A percentile compares a stretch with the other conserved stretches of the same genome.
Conservation (phyloP, 345 rosid genomes). For the Populus tremula region DNA sequence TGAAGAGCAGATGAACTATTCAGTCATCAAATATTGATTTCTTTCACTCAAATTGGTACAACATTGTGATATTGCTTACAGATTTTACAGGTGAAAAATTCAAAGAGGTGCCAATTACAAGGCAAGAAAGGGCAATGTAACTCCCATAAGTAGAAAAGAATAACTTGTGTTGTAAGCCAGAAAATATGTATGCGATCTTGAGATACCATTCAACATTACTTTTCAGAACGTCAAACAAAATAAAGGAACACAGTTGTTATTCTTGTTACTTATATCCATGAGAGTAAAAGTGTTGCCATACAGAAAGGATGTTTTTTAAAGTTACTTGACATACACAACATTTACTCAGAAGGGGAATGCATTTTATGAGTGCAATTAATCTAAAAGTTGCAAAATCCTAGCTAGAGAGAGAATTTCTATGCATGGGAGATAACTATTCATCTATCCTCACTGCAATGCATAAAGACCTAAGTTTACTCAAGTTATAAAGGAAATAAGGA, state of each 20-base stretch:
- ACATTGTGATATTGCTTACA: not conserved
- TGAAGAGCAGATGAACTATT: not conserved
- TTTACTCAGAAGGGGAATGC: not conserved
- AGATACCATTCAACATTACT: not conserved
- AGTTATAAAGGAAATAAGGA: not conserved
- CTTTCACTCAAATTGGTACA: not conserved
- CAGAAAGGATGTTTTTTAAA: not conserved
- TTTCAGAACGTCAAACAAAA: not conserved
- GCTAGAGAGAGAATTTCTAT: not conserved
- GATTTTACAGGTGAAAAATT: not conserved
- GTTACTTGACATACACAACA: not conserved
- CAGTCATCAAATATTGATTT: not conserved
- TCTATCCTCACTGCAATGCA: not conserved
- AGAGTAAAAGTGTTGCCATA: not conserved
- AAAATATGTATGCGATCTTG: not conserved
- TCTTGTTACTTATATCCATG: not conserved
- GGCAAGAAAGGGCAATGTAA: not conserved
- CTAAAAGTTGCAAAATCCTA: not conserved
- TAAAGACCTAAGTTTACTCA: not conserved
- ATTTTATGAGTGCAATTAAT: not conserved
- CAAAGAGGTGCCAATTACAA: not conserved
- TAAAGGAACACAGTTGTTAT: not conserved
- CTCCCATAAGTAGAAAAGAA: not conserved
- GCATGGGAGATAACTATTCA: not conserved
- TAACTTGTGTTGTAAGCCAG: not conserved